Conservation (phyloP, 345 rosid species). For the Alliaria petiolata region DNA sequence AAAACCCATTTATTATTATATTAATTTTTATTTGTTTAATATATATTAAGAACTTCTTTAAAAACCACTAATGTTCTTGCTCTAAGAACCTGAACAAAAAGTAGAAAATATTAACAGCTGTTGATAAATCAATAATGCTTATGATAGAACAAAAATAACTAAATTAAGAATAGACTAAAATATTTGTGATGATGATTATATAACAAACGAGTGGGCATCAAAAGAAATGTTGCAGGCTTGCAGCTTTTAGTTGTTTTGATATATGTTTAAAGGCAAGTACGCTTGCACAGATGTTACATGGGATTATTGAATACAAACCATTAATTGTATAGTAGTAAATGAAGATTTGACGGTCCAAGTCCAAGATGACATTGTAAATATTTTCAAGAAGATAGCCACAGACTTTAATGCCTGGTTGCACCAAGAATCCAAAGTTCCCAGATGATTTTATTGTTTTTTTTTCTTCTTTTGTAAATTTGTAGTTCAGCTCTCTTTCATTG, state of each 20-base stretch:
- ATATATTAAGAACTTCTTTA: too few relatives aligned
- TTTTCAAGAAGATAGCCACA: slow-evolving; percentile 30
- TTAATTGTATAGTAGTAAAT: slow-evolving; percentile 9
- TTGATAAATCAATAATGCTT: slow-evolving; percentile 11
- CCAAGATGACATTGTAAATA: slow-evolving; percentile 28
- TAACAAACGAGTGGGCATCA: slow-evolving; percentile 13
- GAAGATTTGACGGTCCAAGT: slow-evolving; percentile 30
- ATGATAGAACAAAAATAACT: slow-evolving; percentile 10
- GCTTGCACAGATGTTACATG: slow-evolving; percentile 27
- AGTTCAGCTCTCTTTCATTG: slow-evolving; percentile 14
- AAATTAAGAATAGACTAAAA: slow-evolving; percentile 18
- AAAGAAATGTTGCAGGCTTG: too few relatives aligned
- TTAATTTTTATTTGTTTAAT: too few relatives aligned
- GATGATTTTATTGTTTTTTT: not conserved
- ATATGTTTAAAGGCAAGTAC: slow-evolving; percentile 15
- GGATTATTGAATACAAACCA: slow-evolving; percentile 10
- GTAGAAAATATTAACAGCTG: slow-evolving; percentile 10
- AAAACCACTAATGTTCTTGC: too few relatives aligned
- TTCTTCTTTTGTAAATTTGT: not conserved
- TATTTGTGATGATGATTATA: slow-evolving; percentile 14
- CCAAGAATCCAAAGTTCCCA: slow-evolving; percentile 52
- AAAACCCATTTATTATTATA: too few relatives aligned
- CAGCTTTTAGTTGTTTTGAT: slow-evolving; percentile 23
- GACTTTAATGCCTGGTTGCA: slow-evolving; percentile 31
- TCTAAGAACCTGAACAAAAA: not conserved